Base-by-base conservation (phyloP, 2,329 filamentous ascomycete species). In the Ophiocordyceps robertsii region DNA sequence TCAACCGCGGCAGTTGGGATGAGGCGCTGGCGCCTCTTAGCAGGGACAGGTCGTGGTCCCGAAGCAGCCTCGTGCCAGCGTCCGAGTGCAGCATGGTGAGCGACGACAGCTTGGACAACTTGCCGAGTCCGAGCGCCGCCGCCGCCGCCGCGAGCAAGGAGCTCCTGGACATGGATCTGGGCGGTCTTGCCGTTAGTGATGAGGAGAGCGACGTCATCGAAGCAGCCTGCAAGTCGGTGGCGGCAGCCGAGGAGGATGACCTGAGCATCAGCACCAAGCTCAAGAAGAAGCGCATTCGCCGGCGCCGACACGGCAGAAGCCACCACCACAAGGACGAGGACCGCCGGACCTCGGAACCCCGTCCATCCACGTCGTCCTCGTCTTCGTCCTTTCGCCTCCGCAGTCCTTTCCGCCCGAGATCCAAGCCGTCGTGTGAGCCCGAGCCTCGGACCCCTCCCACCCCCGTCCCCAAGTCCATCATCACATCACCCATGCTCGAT, bases 11-110 rank as follows among this genome's bases (percentile, higher is more conserved):
- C 27, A 81, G 70, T 44, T 94, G 86, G 86, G 82, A 92, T 45
- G 81, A 88, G 29, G 86, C 85, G 0, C 72, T 94, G n/a, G 75
- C 78, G 33, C 82, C 84, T 2, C 65, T 93, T 44, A 58, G 53
- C 47, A 65, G 56, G 53, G 67, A 58, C 47, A 17, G 17, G 9
- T 64, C 51, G n/a, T 64, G 61, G 61, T 59, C 56, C 24, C 53
- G 54, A 38, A 59, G 53, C 46, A 59, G 53, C 39, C 32, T 53
- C 32, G 38, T 49, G 31, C 47, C 52, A 2, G 47, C 54, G n/a
- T 57, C 56, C 12, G 52, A 58, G 43, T 54, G 55, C 42, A 59
- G 60, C 46, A 49, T 60, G 14, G 57, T 64, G 24, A 56, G 57
- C 3, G 55, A 53, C 29, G 56, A 59, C 19, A 58, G 54, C 47